Conservation (phyloP, 805 yeast species). For the Sungouiella blattae region DNA sequence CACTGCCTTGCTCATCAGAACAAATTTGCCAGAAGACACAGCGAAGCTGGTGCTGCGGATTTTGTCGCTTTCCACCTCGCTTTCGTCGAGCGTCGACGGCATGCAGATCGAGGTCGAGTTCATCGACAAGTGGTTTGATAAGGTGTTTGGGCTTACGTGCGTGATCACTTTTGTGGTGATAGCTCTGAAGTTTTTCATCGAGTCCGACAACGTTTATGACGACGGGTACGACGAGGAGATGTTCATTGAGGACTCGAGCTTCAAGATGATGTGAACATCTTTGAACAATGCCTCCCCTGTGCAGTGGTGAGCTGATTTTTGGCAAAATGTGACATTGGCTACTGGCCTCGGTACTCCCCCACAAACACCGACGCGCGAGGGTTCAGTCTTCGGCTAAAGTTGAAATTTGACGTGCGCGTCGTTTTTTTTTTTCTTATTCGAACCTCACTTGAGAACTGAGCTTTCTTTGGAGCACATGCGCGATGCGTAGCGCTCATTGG, state of each 20-base stretch:
- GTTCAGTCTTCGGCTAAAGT: too few relatives aligned
- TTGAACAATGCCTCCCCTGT: too few relatives aligned
- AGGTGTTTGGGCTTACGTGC: conserved; percentile 46
- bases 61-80: conserved; percentile 27
- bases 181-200: conserved; percentile 15
- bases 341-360: too few relatives aligned
- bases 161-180: conserved; percentile 28
- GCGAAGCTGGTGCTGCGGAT: conserved; percentile 39
- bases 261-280: conserved; percentile 10
- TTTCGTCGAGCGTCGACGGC: conserved; percentile 14
- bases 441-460: too few relatives aligned
- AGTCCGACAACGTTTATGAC: conserved; percentile 14
- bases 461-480: too few relatives aligned
- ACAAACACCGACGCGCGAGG: too few relatives aligned
- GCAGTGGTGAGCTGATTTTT: too few relatives aligned
- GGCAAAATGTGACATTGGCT: too few relatives aligned
- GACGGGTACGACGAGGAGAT: conserved; percentile 33
- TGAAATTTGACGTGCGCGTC: too few relatives aligned
- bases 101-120: conserved; percentile 39
- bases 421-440: too few relatives aligned
- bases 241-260: conserved; percentile 22
- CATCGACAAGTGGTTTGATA: conserved; percentile 51
- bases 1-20: conserved; percentile 47
- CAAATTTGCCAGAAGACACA: conserved; percentile 45
- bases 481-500: too few relatives aligned